These are phyloP conservation scores for Heterobasidion irregulare DNA, from an alignment of 1,284 basidiomycete genomes.

Conservation along the genomic window DNA sequence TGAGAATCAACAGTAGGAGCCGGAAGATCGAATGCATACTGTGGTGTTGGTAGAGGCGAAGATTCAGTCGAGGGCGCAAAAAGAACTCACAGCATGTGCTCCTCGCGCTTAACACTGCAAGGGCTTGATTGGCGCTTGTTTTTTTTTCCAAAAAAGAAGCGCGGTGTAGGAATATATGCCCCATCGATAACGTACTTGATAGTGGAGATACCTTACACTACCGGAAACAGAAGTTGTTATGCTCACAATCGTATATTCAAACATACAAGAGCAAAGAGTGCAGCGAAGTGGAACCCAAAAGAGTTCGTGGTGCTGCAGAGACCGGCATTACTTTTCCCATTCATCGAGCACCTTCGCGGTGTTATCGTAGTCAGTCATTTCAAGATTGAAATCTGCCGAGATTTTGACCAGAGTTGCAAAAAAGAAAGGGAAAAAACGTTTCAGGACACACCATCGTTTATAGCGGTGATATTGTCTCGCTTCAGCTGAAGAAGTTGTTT, in stretches of 20 bases:
- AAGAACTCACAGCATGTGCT: too few relatives aligned
- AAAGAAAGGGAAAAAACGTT: not conserved
- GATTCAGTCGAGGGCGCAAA: too few relatives aligned
- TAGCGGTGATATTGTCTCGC: conserved; percentile 39
- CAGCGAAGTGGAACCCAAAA: not conserved
- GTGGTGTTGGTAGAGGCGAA: too few relatives aligned
- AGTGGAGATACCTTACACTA: too few relatives aligned
- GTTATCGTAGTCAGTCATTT: conserved; percentile 35
- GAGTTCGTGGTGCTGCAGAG: not conserved
- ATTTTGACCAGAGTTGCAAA: not conserved
- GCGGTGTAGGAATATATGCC: too few relatives aligned
- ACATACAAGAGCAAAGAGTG: not conserved
- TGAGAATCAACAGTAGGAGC: too few relatives aligned
- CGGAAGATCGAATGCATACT: too few relatives aligned
- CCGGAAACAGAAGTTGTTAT: too few relatives aligned
- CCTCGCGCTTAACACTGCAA: too few relatives aligned
- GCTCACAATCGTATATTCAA: not conserved
- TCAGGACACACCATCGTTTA: conserved; percentile 36
- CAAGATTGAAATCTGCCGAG: conserved; percentile 30
- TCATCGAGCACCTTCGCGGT: conserved; percentile 30
- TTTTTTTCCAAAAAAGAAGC: too few relatives aligned
- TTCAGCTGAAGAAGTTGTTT: conserved; percentile 36
- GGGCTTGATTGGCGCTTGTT: too few relatives aligned
- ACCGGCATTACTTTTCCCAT: conserved; percentile 31
- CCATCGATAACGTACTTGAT: too few relatives aligned